Evolutionary conservation across 139 green algal genomes (phyloP).

Genomic region (Micractinium sp.): DNA sequence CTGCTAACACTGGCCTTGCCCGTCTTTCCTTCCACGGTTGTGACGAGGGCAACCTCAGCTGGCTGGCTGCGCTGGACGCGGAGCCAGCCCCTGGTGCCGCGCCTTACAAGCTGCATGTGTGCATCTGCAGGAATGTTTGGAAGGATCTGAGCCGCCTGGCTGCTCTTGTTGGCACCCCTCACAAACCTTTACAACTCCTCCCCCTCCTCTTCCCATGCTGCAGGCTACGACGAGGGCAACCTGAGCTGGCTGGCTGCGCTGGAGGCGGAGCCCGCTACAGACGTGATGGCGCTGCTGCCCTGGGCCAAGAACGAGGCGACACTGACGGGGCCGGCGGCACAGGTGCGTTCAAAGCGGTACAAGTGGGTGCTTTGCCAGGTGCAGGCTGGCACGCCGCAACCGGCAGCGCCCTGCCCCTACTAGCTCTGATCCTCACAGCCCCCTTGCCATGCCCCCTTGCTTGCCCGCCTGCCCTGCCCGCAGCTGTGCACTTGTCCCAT

Average conservation of each 20-base stretch:
- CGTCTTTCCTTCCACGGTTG: no score
- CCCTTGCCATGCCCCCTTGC: not conserved
- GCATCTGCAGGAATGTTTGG: not conserved
- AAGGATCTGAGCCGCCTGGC: not conserved
- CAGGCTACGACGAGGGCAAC: slow-evolving; percentile 69
- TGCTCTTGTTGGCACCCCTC: not conserved
- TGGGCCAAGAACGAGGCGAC: slow-evolving; percentile 54
- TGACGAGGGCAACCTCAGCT: no score
- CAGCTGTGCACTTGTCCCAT: no score
- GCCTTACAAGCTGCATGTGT: not conserved
- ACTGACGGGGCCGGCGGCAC: slow-evolving; percentile 28
- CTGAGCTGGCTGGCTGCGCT: slow-evolving; percentile 65
- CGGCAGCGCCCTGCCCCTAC: not conserved
- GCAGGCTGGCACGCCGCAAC: not conserved
- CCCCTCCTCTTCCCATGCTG: not conserved
- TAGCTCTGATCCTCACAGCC: no score
- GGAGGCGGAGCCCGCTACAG: slow-evolving; percentile 75
- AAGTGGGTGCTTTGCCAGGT: no score
- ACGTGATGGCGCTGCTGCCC: slow-evolving; percentile 68
- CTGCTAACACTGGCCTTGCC: no score
- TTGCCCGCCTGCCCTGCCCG: not conserved
- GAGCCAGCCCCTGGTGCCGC: not conserved
- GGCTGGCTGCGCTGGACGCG: not conserved
- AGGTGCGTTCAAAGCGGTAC: not conserved
- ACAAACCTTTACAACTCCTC: not conserved